Evolutionary conservation across 2,329 filamentous ascomycete species (phyloP).

Genomic region (Cercospora sp.): DNA sequence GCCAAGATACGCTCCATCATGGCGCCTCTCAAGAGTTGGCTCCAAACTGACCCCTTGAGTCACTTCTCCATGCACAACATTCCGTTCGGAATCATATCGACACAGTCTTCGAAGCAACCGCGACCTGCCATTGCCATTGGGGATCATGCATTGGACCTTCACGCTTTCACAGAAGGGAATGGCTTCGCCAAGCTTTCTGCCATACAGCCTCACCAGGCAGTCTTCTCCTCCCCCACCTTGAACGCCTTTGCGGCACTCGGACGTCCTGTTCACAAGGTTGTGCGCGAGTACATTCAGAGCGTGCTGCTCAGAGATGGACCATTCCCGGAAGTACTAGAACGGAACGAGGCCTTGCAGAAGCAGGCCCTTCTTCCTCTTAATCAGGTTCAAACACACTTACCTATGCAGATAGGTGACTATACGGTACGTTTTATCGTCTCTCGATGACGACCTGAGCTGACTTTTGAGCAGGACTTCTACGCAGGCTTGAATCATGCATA

Average conservation of each 20-base stretch:
- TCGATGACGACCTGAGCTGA: constrained; percentile 1
- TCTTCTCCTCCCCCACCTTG: constrained; percentile 65
- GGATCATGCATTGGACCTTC: constrained; percentile 68
- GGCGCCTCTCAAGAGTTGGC: constrained; percentile 54
- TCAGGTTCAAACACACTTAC: constrained; percentile 66
- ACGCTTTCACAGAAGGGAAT: constrained; percentile 58
- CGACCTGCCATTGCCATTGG: constrained; percentile 73
- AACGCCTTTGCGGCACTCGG: constrained; percentile 75
- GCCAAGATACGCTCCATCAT: constrained; percentile 40
- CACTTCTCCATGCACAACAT: constrained; percentile 79
- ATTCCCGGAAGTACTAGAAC: constrained; percentile 61
- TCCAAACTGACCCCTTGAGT: constrained; percentile 59
- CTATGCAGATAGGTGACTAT: constrained; percentile 78
- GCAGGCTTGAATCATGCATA: constrained; percentile 77
- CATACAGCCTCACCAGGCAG: constrained; percentile 58
- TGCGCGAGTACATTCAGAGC: constrained; percentile 67
- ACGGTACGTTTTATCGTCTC: constrained; percentile 21
- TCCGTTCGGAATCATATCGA: constrained; percentile 79
- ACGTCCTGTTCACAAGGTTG: constrained; percentile 64
- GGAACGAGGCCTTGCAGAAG: constrained; percentile 59
- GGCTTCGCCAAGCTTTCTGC: constrained; percentile 61
- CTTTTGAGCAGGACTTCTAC: constrained; percentile 69
- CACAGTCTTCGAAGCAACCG: constrained; percentile 54
- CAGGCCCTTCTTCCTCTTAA: constrained; percentile 60
- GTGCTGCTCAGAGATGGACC: constrained; percentile 62